These are phyloP conservation scores for Astrocystis sublimbata DNA, from an alignment of 495 filamentous ascomycete genomes.

Conservation along the genomic window DNA sequence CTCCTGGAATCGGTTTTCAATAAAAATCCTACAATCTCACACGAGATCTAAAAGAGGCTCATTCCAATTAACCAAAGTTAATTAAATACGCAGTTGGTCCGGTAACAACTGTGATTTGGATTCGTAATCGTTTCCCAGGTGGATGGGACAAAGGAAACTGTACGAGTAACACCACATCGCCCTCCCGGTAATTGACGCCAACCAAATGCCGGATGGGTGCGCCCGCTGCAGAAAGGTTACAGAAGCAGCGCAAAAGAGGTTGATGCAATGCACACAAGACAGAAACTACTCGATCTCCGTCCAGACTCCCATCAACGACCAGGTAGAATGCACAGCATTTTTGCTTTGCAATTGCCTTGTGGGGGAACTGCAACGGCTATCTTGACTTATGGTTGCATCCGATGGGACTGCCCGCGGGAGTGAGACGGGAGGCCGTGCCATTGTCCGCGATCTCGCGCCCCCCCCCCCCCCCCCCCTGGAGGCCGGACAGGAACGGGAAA, in stretches of 20 bases:
- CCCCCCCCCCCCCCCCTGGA: too few relatives aligned
- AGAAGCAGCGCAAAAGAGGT: not conserved
- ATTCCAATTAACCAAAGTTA: too few relatives aligned
- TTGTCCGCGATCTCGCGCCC: conserved; percentile 8
- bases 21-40: too few relatives aligned
- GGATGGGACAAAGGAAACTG: not conserved
- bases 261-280: not conserved
- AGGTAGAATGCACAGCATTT: not conserved
- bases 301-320: not conserved
- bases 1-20: too few relatives aligned
- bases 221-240: not conserved
- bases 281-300: not conserved
- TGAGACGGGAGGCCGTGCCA: conserved; percentile 21
- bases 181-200: not conserved
- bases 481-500: not conserved
- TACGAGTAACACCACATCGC: not conserved
- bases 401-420: conserved; percentile 10
- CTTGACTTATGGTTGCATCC: not conserved
- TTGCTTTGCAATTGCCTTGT: not conserved
- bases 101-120: not conserved
- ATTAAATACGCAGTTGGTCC: too few relatives aligned
- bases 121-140: not conserved
- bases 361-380: conserved; percentile 8
- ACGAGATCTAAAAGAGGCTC: not conserved
- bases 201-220: not conserved